Base-by-base conservation (phyloP, 495 filamentous ascomycete genomes). In the Penicillium coffeae region DNA sequence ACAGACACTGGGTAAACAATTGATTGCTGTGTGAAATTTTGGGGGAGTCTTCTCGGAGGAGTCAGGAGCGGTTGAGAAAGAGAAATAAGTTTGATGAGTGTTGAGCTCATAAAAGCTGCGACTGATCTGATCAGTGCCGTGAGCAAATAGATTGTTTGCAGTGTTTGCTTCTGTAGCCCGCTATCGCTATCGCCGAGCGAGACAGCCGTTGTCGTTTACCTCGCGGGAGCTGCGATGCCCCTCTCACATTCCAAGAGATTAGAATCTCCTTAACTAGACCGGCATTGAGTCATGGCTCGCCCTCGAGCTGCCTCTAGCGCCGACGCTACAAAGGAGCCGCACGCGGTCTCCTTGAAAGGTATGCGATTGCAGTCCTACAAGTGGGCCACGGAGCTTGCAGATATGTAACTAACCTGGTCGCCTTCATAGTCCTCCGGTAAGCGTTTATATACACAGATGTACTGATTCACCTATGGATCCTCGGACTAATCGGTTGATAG, bases 331-430 rank as follows among this genome's bases (percentile, higher is more conserved):
- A 90, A 89, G 61, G 88, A 88, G 57, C 85, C 88, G 15, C 90
- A 96, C 70, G 79, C 84, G 12, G 80, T 96, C 30, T 94, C 88
- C 45, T 66, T 96, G 20, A 96, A 95, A 77, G 90, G 82, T 74
- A 62, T 32, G 63, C 44, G 49, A 38, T 10, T 27, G 30, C 38
- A 32, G 47, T 47, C 8, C 19, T 16, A 22, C 30, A 37, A 25
- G 8, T 27, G 19, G n/a, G n/a, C n/a, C n/a, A 15, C 16, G 41
- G 15, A 8, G 34, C 13, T 12, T 42, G 20, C 18, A 3, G n/a
- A 45, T 8, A 16, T 13, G 30, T 21, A 37, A 39, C 55, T 55
- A 21, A 56, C 47, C 6, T 45, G 14, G 18, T 16, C 42, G 8
- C 14, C 19, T 19, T 13, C 22, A 38, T 36, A 64, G 60, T 64